Conservation (phyloP, 2,329 filamentous ascomycete species). For the Colletotrichum sp. region DNA sequence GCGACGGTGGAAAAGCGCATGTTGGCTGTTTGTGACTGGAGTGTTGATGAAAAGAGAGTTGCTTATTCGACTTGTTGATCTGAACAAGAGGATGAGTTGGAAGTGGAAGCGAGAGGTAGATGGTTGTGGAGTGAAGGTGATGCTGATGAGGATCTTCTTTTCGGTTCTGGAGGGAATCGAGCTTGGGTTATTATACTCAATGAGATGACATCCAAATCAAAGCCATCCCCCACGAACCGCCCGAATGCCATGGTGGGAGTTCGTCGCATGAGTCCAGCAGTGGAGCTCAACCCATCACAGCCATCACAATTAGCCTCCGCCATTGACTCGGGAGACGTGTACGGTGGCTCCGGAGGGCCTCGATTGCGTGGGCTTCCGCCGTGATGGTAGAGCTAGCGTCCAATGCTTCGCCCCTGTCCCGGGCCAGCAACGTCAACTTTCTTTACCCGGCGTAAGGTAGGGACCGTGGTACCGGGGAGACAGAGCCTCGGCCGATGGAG, state of each 20-base stretch:
- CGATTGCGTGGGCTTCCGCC: not conserved
- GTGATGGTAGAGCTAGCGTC: not conserved
- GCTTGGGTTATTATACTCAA: slow-evolving; percentile 1
- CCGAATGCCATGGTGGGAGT: not conserved
- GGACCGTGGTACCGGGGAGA: not conserved
- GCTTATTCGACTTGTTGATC: not conserved
- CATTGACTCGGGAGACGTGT: not conserved
- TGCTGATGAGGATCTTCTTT: not conserved
- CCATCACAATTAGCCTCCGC: not conserved
- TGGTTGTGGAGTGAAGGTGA: slow-evolving; percentile 1
- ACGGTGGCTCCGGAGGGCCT: not conserved
- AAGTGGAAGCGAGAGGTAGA: not conserved
- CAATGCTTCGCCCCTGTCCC: not conserved
- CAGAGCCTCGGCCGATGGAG: not conserved
- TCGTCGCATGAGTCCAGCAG: not conserved
- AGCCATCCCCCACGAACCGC: not conserved
- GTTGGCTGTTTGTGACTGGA: not conserved
- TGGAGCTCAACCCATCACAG: not conserved
- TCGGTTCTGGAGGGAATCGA: not conserved
- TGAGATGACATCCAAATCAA: not conserved
- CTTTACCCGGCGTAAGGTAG: not conserved
- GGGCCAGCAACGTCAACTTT: not conserved
- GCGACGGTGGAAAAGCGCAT: slow-evolving; percentile 19
- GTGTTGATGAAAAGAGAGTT: not conserved
- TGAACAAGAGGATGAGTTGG: not conserved